phyloP scores from a whole-genome alignment of 2,329 filamentous ascomycete genomes.

The Venturia oleaginea region DNA sequence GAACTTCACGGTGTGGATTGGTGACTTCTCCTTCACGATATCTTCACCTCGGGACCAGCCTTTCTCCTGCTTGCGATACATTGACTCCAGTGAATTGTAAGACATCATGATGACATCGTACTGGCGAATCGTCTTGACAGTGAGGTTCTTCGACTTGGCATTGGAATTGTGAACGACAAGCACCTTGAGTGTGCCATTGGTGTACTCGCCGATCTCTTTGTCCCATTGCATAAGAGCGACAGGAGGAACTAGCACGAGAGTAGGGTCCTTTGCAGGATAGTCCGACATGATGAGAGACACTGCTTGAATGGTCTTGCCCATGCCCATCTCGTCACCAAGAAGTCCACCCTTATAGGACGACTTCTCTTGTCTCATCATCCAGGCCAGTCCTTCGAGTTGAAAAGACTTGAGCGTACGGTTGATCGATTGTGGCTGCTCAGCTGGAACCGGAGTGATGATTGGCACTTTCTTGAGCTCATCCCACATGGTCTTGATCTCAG shows the following conservation, averaged over 20 bases:
- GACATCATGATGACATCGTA: constrained; percentile 97
- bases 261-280: constrained; percentile 73
- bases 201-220: constrained; percentile 53
- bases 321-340: constrained; percentile 95
- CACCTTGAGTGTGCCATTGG: constrained; percentile 80
- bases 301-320: constrained; percentile 97
- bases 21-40: constrained; percentile 65
- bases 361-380: constrained; percentile 89
- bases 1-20: constrained; percentile 75
- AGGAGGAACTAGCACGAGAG: constrained; percentile 81
- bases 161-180: constrained; percentile 87
- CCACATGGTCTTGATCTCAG: constrained; percentile 80
- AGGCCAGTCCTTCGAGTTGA: constrained; percentile 84
- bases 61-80: constrained; percentile 86
- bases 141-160: constrained; percentile 68
- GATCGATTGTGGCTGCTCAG: constrained; percentile 67
- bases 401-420: constrained; percentile 82
- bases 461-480: constrained; percentile 58
- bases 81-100: constrained; percentile 82
- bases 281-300: constrained; percentile 98
- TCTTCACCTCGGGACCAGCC: constrained; percentile 76
- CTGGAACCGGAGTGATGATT: constrained; percentile 53
- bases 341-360: constrained; percentile 80
- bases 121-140: constrained; percentile 63
- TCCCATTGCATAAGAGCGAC: constrained; percentile 95